These are phyloP conservation scores for Fusarium coicis DNA, from an alignment of 2,329 filamentous ascomycete genomes.

Conservation along the genomic window DNA sequence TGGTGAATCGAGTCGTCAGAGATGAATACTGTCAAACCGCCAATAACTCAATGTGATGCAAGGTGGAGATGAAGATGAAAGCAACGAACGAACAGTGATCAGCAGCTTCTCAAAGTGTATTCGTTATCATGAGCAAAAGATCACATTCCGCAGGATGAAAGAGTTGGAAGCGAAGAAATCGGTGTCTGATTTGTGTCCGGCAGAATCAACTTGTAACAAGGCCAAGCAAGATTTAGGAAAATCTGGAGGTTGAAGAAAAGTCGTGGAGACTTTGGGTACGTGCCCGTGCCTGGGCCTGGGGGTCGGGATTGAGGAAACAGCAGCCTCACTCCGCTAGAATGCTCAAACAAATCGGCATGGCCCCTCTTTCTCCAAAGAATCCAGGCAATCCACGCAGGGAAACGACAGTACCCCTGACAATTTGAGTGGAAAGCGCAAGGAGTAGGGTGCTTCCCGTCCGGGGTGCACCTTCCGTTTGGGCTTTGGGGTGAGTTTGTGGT, in stretches of 20 bases:
- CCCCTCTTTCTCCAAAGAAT: constrained; percentile 32
- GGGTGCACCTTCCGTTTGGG: constrained; percentile 23
- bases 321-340: constrained; percentile 10
- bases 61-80: neutral
- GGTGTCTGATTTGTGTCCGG: neutral
- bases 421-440: constrained; percentile 11
- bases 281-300: constrained; percentile 13
- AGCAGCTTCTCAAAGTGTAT: constrained; percentile 13
- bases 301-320: constrained; percentile 16
- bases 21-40: constrained; percentile 15
- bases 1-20: neutral
- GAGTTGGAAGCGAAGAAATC: neutral
- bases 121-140: neutral
- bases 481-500: neutral
- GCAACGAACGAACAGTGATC: constrained; percentile 8
- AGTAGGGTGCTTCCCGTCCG: constrained; percentile 25
- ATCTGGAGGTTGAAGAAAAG: constrained; percentile 24
- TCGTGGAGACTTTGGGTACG: constrained; percentile 7
- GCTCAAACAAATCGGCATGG: constrained; percentile 9
- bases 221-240: constrained; percentile 21
- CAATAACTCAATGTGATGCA: constrained; percentile 13
- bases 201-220: neutral
- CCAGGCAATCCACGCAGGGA: constrained; percentile 5
- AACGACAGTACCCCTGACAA: constrained; percentile 10
- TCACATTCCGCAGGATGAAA: constrained; percentile 17